Percentiles rank a stretch among this genome's conserved stretches.
phyloP scores from a whole-genome alignment of 495 filamentous ascomycete genomes.

The Penicillium longicatenatum region DNA sequence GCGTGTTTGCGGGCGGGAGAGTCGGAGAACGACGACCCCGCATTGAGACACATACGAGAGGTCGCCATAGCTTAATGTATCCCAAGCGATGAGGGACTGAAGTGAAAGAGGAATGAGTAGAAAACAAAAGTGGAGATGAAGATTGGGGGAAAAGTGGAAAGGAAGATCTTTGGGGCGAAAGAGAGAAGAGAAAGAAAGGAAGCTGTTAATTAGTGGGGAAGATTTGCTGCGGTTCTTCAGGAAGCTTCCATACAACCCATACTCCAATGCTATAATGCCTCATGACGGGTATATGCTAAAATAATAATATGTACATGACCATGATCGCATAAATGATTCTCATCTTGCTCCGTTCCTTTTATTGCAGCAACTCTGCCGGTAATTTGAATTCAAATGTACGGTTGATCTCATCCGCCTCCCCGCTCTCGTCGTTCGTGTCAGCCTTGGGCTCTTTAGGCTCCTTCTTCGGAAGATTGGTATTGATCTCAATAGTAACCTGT shows the following conservation, averaged over 20 bases:
- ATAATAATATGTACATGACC: slow-evolving; percentile 12
- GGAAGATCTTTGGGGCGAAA: slow-evolving; percentile 2
- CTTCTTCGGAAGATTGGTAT: slow-evolving; percentile 61
- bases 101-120: slow-evolving; percentile 7
- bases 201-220: slow-evolving; percentile 3
- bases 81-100: slow-evolving; percentile 2
- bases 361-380: slow-evolving; percentile 44
- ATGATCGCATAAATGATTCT: slow-evolving; percentile 10
- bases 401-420: slow-evolving; percentile 18
- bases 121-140: slow-evolving; percentile 5
- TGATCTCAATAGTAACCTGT: slow-evolving; percentile 69
- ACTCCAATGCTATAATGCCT: background rate
- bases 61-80: slow-evolving; percentile 36
- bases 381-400: slow-evolving; percentile 40
- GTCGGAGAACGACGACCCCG: slow-evolving; percentile 29
- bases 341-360: slow-evolving; percentile 12
- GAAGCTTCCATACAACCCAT: slow-evolving; percentile 46
- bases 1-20: slow-evolving; percentile 13
- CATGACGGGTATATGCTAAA: background rate
- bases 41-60: slow-evolving; percentile 37
- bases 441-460: slow-evolving; percentile 36
- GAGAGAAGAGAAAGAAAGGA: slow-evolving; percentile 10
- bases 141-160: slow-evolving; percentile 8
- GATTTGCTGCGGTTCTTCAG: slow-evolving; percentile 36
- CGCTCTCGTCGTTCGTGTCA: slow-evolving; percentile 21